phyloP scores from a whole-genome alignment of 352 stramenopile species.

The Peronospora belbahrii region DNA sequence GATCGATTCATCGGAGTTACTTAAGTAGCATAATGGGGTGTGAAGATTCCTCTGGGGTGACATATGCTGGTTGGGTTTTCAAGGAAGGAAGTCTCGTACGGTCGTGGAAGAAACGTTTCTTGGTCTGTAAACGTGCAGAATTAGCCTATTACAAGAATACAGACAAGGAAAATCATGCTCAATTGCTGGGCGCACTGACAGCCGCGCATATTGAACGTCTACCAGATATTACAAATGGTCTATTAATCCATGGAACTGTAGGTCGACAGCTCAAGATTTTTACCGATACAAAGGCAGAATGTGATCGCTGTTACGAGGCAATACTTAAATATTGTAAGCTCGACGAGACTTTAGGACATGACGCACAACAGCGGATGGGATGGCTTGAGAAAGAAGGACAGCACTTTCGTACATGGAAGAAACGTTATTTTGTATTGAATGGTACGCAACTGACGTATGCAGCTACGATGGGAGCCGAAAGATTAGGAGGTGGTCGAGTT shows the following conservation, averaged over 20 bases:
- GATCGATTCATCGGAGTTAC: neutral
- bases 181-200: slow-evolving; percentile 64
- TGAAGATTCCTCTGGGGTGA: slow-evolving; percentile 46
- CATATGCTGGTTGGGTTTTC: slow-evolving; percentile 70
- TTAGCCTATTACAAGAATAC: slow-evolving; percentile 79
- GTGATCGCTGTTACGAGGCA: slow-evolving; percentile 61
- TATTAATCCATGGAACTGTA: slow-evolving; percentile 55
- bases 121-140: slow-evolving; percentile 67
- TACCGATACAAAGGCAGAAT: slow-evolving; percentile 62
- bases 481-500: slow-evolving; percentile 44
- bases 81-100: slow-evolving; percentile 75
- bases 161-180: slow-evolving; percentile 50
- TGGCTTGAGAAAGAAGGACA: slow-evolving; percentile 73
- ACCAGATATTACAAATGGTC: slow-evolving; percentile 62
- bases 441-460: slow-evolving; percentile 60
- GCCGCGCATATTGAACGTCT: slow-evolving; percentile 57
- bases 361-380: slow-evolving; percentile 28
- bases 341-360: slow-evolving; percentile 22
- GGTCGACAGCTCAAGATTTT: slow-evolving; percentile 76
- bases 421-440: slow-evolving; percentile 62
- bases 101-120: slow-evolving; percentile 81
- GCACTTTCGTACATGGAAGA: slow-evolving; percentile 64
- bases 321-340: slow-evolving; percentile 44
- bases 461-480: slow-evolving; percentile 36
- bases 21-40: slow-evolving; percentile 24